These are phyloP conservation scores for Hymenotorrendiella dingleyae DNA, from an alignment of 2,329 filamentous ascomycete genomes.

Conservation along the genomic window DNA sequence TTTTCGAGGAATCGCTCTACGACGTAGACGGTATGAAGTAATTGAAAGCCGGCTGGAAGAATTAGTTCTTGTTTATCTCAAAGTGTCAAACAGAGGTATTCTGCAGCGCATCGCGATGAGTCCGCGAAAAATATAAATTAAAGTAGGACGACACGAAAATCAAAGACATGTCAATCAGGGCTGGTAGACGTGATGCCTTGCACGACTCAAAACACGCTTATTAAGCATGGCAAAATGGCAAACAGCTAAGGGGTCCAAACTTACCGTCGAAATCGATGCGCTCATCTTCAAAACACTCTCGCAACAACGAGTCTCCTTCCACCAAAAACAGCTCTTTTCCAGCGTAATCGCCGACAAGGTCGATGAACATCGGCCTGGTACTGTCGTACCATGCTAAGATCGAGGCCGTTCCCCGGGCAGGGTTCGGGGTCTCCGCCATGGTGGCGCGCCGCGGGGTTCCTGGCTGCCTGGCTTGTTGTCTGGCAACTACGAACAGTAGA, in stretches of 20 bases:
- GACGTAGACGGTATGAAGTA: slow-evolving; percentile 64
- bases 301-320: slow-evolving; percentile 67
- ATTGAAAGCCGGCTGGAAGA: slow-evolving; percentile 55
- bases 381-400: slow-evolving; percentile 35
- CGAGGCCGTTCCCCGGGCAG: slow-evolving; percentile 9
- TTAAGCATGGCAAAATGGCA: background rate
- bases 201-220: background rate
- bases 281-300: slow-evolving; percentile 55
- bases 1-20: slow-evolving; percentile 60
- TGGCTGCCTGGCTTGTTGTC: background rate
- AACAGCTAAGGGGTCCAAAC: slow-evolving; percentile 7
- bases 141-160: too few relatives aligned
- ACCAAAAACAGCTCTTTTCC: slow-evolving; percentile 68
- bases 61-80: background rate
- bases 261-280: slow-evolving; percentile 56
- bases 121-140: too few relatives aligned
- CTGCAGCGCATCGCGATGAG: too few relatives aligned
- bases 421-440: slow-evolving; percentile 9
- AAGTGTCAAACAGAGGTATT: too few relatives aligned
- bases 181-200: too few relatives aligned
- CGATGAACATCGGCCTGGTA: slow-evolving; percentile 43
- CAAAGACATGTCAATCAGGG: too few relatives aligned
- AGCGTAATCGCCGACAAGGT: slow-evolving; percentile 70
- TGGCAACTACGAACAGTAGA: background rate
- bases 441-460: slow-evolving; percentile 5